phyloP scores from a whole-genome alignment of 192 early-diverging fungal genomes.

The Podila epigama region DNA sequence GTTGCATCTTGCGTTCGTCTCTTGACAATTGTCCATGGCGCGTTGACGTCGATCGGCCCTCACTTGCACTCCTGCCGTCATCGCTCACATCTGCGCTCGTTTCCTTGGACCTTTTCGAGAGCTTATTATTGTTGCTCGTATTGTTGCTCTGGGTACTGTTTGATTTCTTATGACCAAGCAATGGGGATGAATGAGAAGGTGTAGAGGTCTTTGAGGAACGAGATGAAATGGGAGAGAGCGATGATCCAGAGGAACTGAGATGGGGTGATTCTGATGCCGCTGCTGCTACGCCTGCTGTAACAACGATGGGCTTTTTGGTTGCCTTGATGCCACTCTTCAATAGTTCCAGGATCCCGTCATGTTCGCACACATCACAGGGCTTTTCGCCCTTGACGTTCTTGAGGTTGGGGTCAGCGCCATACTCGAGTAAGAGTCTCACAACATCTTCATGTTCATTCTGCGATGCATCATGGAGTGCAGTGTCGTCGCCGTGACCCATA shows the following conservation, averaged over 20 bases:
- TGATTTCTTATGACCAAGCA: background rate
- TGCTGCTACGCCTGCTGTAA: no score
- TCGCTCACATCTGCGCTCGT: constrained; percentile 43
- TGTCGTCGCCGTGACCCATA: constrained; percentile 64
- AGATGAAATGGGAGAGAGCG: constrained; percentile 11
- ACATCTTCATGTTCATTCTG: constrained; percentile 60
- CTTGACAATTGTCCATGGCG: constrained; percentile 57
- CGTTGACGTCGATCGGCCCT: constrained; percentile 19
- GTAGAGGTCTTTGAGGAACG: constrained; percentile 8
- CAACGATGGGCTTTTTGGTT: constrained; percentile 25
- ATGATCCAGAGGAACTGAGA: constrained; percentile 3
- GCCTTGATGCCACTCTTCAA: constrained; percentile 26
- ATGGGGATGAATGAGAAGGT: background rate
- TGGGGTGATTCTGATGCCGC: background rate
- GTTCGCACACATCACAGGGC: constrained; percentile 58
- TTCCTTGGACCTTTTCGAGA: constrained; percentile 19
- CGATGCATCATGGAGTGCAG: constrained; percentile 73
- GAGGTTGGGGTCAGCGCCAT: constrained; percentile 55
- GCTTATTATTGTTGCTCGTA: no score
- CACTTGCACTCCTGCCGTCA: constrained; percentile 34
- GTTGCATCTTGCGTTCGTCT: constrained; percentile 75
- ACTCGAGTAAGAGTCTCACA: constrained; percentile 53
- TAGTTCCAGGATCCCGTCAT: constrained; percentile 39
- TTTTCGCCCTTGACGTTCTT: constrained; percentile 61
- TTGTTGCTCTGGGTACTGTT: no score